Base-by-base conservation (phyloP, 1,139 yeast genomes). In the Yamadazyma sp. region DNA sequence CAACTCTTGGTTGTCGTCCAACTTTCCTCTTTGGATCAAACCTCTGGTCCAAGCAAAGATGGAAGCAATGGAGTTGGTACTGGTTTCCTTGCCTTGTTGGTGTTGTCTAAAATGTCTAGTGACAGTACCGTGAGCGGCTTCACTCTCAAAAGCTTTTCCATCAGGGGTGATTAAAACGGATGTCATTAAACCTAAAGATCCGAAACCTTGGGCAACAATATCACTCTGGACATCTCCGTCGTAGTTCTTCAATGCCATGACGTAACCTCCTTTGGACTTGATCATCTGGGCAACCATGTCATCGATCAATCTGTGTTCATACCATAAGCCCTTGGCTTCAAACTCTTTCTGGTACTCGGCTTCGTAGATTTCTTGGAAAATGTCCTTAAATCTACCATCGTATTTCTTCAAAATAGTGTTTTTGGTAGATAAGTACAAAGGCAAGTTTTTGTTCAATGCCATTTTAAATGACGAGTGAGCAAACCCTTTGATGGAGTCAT, bases 271-370 rank as follows among this genome's bases (percentile, higher is more conserved):
- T 62, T 80, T 80, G 38, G 96, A 87, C 72, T 90, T 90, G 64
- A 90, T 71, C 96, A 90, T 90, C 71, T 90, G 97, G 16, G 97
- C 97, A 44, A 90, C 97, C 97, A 90, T 90, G 62, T 90, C 97
- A 66, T 90, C 97, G 52, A 90, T 90, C 59, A 90, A 75, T 58
- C 97, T 80, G 74, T 90, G 97, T 70, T 90, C 97, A 64, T 86
- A 90, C 90, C 95, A 89, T 62, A 90, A 84, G 18, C 88, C 92
- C 35, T 72, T 71, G 38, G 71, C 71, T 58, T 88, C 96, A 61
- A 90, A 88, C 51, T 80, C 68, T 16, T 67, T 48, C 67, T 82
- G 78, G 72, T 86, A 90, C 51, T 77, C 75, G 35, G 67, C 51
- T 43, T 82, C 95, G 64, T 83, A 90, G 53, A 90, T 69, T 46